phyloP scores from a whole-genome alignment of 148 eudicot species.

The Fagopyrum homotropicum region DNA sequence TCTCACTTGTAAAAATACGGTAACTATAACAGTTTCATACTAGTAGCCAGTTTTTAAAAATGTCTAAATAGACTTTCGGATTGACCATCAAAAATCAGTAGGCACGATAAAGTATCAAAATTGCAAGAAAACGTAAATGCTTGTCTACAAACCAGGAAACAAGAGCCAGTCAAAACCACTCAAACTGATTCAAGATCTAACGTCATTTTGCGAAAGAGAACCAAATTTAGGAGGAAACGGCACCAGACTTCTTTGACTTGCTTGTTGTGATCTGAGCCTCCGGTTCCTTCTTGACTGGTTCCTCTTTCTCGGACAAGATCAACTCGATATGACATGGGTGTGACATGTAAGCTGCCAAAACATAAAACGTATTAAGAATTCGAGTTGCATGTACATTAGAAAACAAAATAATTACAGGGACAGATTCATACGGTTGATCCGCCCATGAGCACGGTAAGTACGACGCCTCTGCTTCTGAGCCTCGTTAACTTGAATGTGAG shows the following conservation, averaged over 20 bases:
- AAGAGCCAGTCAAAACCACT: background rate
- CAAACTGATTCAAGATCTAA: background rate
- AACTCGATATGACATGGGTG: conserved; percentile 90
- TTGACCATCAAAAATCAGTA: background rate
- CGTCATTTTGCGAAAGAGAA: background rate
- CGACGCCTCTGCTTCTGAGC: conserved; percentile 88
- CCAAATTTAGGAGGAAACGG: background rate
- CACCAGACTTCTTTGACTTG: background rate
- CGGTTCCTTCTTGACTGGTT: conserved; percentile 68
- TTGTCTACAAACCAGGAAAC: background rate
- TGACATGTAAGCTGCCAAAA: conserved; percentile 73
- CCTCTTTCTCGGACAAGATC: conserved; percentile 82
- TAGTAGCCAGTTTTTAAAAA: no score
- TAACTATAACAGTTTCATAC: no score
- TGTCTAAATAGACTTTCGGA: background rate
- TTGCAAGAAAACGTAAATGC: background rate
- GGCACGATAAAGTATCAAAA: background rate
- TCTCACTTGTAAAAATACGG: no score
- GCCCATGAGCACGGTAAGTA: conserved; percentile 91
- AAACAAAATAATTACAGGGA: background rate
- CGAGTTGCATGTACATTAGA: background rate
- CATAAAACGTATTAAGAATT: background rate
- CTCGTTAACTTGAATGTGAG: conserved; percentile 24
- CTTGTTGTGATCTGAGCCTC: background rate
- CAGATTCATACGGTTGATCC: conserved; percentile 62